Evolutionary conservation across 202 grass and related monocot genomes (phyloP), one percentile per base, ranked within the genome.

Genomic region (Setaria italica): DNA sequence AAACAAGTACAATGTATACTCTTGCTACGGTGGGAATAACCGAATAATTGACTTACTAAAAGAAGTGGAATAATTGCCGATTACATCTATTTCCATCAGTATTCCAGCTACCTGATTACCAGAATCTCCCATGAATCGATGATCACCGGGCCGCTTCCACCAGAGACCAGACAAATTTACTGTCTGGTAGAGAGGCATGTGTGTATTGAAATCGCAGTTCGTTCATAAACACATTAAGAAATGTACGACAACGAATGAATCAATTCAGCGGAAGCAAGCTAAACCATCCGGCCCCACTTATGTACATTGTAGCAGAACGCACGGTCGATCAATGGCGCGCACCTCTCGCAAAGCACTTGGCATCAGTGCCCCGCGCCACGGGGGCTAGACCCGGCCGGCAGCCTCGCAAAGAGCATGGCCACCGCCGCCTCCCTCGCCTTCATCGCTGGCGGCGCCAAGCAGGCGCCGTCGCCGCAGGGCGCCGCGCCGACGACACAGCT

Each of bases 301-400:
- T 50, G 69, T 50, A 4, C 33, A 25, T 25, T 25, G 25, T 25
- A 41, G n/a, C 13, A 62, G 37, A 20, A 69, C 19, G 15, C 4
- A 62, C 56, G 12, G 29, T 41, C 46, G 9, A 48, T 48, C 14
- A 19, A 79, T 19, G 14, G 2, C 45, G 37, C 37, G 29, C 41
- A 16, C 41, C 0, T 29, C 25, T 19, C 56, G 4, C 4, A 20
- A 11, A 15, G 2, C 12, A 11, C 12, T 0, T 48, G 46, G 5
- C 32, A 13, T 75, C 79, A 84, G 60, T 94, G 89, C 13, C 92
- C 89, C 4, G 83, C 67, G 37, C 88, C 89, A 50, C 64, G 79
- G 3, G 83, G 80, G 81, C 86, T 94, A 10, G 86, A 81, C 2
- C 88, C 92, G 2, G 86, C 62, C 11, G 83, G 88, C 64, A 87